These are phyloP conservation scores for Cystofilobasidium capitatum DNA, from an alignment of 768 basidiomycete species.

Conservation along the genomic window DNA sequence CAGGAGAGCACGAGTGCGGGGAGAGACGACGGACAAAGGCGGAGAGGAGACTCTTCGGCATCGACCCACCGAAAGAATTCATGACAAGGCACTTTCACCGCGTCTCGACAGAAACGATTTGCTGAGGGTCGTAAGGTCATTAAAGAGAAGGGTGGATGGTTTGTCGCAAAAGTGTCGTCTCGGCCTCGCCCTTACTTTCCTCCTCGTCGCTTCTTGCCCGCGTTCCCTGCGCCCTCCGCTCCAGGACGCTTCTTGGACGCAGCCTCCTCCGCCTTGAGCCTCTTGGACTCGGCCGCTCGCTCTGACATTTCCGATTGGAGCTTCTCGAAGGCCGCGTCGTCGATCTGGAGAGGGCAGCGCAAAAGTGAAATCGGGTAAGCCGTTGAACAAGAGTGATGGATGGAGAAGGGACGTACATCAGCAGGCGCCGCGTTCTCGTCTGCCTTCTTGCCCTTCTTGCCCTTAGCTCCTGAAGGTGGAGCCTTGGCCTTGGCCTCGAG, in stretches of 20 bases:
- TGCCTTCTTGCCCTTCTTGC: neutral
- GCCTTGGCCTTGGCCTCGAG: neutral
- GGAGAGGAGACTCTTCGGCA: too few species aligned
- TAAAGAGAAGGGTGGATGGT: too few species aligned
- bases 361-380: neutral
- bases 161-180: too few species aligned
- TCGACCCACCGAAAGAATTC: too few species aligned
- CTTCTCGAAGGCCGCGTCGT: conserved; percentile 15
- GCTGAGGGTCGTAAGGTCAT: too few species aligned
- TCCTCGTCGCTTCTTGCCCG: neutral
- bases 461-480: neutral
- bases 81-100: too few species aligned
- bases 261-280: neutral
- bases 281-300: neutral
- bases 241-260: neutral
- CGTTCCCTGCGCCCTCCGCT: neutral
- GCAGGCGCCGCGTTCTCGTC: neutral
- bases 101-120: too few species aligned
- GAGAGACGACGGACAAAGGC: too few species aligned
- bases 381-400: too few species aligned
- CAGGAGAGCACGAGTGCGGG: too few species aligned
- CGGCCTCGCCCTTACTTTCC: too few species aligned
- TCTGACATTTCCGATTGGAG: conserved; percentile 15
- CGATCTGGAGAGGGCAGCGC: conserved; percentile 3
- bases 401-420: neutral